A percentile compares a stretch with the other conserved stretches of the same genome.
Conservation (phyloP, 176 grass and related monocot species). For the Canna indica region DNA sequence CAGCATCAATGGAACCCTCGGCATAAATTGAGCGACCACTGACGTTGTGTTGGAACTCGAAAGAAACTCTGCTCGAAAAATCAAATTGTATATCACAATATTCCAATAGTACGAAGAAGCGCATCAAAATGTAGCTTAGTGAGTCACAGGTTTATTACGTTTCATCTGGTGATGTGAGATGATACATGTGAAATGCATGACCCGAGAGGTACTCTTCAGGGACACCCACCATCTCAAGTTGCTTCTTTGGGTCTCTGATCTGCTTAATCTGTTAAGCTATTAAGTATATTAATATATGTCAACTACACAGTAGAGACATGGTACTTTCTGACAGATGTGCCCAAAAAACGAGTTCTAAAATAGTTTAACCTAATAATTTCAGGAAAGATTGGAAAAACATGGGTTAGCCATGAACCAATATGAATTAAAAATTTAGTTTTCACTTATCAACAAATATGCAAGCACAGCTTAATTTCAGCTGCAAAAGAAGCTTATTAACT, state of each 20-base stretch:
- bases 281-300: not conserved
- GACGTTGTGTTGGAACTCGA: conserved; percentile 97
- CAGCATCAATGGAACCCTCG: conserved; percentile 73
- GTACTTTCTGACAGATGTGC: not conserved
- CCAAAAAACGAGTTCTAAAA: not conserved
- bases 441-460: too few relatives aligned
- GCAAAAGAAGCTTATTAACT: not conserved
- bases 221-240: conserved; percentile 92
- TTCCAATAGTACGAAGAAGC: not conserved
- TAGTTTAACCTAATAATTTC: not conserved
- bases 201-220: conserved; percentile 71
- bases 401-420: too few relatives aligned
- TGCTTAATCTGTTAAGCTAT: conserved; percentile 47
- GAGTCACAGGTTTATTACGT: conserved; percentile 30
- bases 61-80: conserved; percentile 50
- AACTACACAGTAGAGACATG: not conserved
- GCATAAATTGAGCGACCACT: conserved; percentile 74
- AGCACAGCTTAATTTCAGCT: not conserved
- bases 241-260: conserved; percentile 58
- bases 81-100: not conserved
- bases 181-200: conserved; percentile 87
- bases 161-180: conserved; percentile 78
- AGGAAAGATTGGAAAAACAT: not conserved
- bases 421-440: too few relatives aligned
- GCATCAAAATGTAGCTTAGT: not conserved